phyloP scores from a whole-genome alignment of 192 early-diverging fungal genomes.

The Backusella morwellensis region DNA sequence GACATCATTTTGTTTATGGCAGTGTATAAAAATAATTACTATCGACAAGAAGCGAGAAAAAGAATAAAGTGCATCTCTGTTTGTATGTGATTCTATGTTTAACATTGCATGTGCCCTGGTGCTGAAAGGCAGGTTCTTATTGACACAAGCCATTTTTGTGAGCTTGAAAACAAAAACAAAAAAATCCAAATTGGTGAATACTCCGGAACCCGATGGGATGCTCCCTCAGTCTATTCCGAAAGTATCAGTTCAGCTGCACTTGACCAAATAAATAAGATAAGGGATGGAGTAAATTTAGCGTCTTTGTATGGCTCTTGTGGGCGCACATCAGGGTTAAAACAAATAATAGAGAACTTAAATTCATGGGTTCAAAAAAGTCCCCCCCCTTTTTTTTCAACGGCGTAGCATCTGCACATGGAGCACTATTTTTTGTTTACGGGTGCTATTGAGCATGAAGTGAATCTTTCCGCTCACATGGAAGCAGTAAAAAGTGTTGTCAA shows the following conservation, averaged over 20 bases:
- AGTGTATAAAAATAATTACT: not conserved
- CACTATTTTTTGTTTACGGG: not conserved
- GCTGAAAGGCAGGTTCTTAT: not conserved
- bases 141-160: constrained; percentile 7
- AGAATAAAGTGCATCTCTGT: not conserved
- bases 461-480: not conserved
- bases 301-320: not conserved
- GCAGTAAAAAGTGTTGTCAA: constrained; percentile 4
- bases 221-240: constrained; percentile 7
- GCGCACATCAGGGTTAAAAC: not conserved
- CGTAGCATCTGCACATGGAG: not conserved
- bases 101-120: constrained; percentile 6
- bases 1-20: constrained; percentile 1
- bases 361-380: not conserved
- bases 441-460: not conserved
- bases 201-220: constrained; percentile 6
- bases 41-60: not conserved
- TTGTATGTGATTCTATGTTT: constrained; percentile 1
- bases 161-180: not conserved
- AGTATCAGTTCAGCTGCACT: not conserved
- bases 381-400: not conserved
- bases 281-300: constrained; percentile 1
- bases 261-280: constrained; percentile 2
- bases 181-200: constrained; percentile 9
- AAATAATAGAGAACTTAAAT: not conserved